phyloP scores from a whole-genome alignment of 345 rosid species.

The Salix purpurea region DNA sequence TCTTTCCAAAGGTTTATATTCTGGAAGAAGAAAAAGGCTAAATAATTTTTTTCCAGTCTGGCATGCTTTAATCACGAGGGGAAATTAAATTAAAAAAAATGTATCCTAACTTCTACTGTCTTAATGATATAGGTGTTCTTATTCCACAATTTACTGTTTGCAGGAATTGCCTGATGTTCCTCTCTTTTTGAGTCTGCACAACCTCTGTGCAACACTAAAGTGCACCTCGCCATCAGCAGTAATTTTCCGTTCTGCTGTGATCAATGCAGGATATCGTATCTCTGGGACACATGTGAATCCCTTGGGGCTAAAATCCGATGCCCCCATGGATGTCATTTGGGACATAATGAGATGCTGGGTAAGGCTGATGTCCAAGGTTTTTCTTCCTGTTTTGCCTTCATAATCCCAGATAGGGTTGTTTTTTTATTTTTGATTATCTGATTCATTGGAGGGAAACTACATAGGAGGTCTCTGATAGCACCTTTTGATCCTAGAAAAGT shows the following conservation, averaged over 20 bases:
- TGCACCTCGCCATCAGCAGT: conserved; percentile 96
- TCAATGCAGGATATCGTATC: conserved; percentile 86
- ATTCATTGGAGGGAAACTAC: neutral
- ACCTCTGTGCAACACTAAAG: conserved; percentile 85
- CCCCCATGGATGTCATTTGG: conserved; percentile 98
- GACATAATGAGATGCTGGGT: conserved; percentile 99
- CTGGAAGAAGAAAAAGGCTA: neutral
- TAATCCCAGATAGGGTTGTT: neutral
- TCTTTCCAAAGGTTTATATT: neutral
- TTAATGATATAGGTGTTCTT: neutral
- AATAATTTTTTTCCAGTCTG: neutral
- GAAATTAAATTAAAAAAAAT: neutral
- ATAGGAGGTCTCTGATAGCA: neutral
- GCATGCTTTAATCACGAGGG: neutral
- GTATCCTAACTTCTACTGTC: neutral
- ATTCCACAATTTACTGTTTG: conserved; percentile 2
- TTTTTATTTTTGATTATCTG: neutral
- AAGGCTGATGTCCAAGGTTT: conserved; percentile 18
- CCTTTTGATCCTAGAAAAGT: neutral
- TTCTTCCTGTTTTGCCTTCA: neutral
- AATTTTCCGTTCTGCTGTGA: conserved; percentile 89
- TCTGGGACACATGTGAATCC: conserved; percentile 96
- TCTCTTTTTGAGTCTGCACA: conserved; percentile 87
- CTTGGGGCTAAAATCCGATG: conserved; percentile 88
- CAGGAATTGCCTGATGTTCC: conserved; percentile 97